Percentiles rank a stretch among this genome's conserved stretches.
Evolutionary conservation across 2,329 filamentous ascomycete species (phyloP).

Genomic region (Graphilbum fragrans): DNA sequence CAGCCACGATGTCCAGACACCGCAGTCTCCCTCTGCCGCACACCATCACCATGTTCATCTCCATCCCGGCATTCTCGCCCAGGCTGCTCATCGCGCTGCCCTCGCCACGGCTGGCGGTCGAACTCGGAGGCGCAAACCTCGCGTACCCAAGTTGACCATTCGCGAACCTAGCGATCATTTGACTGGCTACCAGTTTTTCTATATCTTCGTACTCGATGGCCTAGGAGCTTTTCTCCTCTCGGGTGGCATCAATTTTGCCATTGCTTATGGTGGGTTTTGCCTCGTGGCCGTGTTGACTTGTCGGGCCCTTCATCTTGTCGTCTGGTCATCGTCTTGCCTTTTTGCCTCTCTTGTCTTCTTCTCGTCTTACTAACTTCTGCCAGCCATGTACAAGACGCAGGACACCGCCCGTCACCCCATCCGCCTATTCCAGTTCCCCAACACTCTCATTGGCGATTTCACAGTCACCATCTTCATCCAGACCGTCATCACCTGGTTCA

Average conservation of each 20-base stretch:
- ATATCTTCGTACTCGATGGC: slow-evolving; percentile 35
- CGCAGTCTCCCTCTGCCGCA: not conserved
- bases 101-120: not conserved
- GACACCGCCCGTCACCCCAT: slow-evolving; percentile 24
- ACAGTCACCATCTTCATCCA: slow-evolving; percentile 39
- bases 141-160: slow-evolving; percentile 10
- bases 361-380: slow-evolving; percentile 8
- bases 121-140: slow-evolving; percentile 1
- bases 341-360: slow-evolving; percentile 2
- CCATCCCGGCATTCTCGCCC: slow-evolving; percentile 8
- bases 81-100: slow-evolving; percentile 7
- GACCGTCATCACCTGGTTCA: slow-evolving; percentile 36
- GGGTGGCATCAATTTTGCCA: slow-evolving; percentile 37
- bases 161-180: slow-evolving; percentile 23
- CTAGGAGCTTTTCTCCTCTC: slow-evolving; percentile 33
- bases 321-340: not conserved
- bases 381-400: slow-evolving; percentile 34
- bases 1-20: not conserved
- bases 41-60: not conserved
- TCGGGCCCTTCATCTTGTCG: not conserved
- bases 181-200: slow-evolving; percentile 32
- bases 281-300: too few relatives aligned
- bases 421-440: slow-evolving; percentile 35
- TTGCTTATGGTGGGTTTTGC: slow-evolving; percentile 36
- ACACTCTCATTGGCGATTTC: slow-evolving; percentile 37